Evolutionary conservation across 495 filamentous ascomycete species (phyloP).

Genomic region (Aspergillus saccharolyticus): DNA sequence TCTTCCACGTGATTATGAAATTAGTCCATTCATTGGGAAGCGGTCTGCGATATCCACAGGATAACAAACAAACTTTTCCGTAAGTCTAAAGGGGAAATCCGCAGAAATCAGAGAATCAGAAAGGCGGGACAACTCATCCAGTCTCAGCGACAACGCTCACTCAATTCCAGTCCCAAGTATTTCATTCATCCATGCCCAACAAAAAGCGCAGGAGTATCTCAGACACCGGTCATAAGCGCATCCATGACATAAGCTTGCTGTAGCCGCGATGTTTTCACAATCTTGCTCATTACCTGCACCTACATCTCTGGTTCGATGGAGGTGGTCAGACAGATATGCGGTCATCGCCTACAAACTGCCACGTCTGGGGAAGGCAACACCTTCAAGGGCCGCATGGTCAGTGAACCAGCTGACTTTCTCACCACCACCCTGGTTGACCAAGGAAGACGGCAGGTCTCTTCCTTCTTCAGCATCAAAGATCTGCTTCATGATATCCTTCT

Average conservation of each 20-base stretch:
- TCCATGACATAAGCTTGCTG: no score
- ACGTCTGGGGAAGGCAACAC: conserved; percentile 70
- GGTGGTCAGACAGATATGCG: not conserved
- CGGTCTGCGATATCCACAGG: conserved; percentile 10
- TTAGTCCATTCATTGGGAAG: conserved; percentile 6
- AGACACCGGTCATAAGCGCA: not conserved
- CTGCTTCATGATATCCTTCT: conserved; percentile 85
- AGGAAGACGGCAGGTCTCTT: conserved; percentile 67
- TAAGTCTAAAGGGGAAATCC: not conserved
- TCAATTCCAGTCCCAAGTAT: not conserved
- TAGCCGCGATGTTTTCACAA: not conserved
- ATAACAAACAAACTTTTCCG: conserved; percentile 12
- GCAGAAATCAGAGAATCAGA: not conserved
- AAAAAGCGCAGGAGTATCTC: not conserved
- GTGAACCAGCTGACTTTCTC: conserved; percentile 95
- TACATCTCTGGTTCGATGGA: not conserved
- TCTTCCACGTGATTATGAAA: conserved; percentile 2
- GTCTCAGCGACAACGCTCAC: not conserved
- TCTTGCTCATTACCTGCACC: not conserved
- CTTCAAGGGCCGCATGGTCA: conserved; percentile 74
- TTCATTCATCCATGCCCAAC: not conserved
- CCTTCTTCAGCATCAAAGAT: conserved; percentile 83
- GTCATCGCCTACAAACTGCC: conserved; percentile 44
- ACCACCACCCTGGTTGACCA: conserved; percentile 77
- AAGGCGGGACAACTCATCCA: conserved; percentile 4